Evolutionary conservation across 257 asterid species (phyloP).

Genomic region (Forsythia suspensa): DNA sequence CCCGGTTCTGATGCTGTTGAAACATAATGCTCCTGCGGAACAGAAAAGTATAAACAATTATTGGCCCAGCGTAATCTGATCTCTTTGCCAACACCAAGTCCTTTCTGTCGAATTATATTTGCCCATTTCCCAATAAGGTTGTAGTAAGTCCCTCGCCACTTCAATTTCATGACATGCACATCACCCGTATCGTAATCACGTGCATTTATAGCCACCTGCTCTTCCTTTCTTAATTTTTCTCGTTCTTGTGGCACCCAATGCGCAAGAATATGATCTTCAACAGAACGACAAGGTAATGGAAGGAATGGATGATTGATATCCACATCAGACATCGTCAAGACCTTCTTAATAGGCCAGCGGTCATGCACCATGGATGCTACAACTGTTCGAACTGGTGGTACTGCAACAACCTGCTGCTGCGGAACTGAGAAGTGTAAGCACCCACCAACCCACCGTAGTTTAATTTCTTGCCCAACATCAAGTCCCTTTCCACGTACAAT

Average conservation of each 20-base stretch:
- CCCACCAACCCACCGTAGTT: slow-evolving; percentile 46
- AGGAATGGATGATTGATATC: slow-evolving; percentile 57
- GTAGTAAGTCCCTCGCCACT: slow-evolving; percentile 48
- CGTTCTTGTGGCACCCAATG: slow-evolving; percentile 46
- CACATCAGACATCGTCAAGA: slow-evolving; percentile 46
- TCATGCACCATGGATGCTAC: slow-evolving; percentile 38
- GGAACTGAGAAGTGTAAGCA: slow-evolving; percentile 57
- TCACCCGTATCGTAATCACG: slow-evolving; percentile 53
- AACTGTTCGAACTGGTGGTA: slow-evolving; percentile 38
- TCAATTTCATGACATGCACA: slow-evolving; percentile 43
- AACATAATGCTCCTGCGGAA: slow-evolving; percentile 40
- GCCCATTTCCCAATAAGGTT: slow-evolving; percentile 61
- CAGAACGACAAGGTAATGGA: slow-evolving; percentile 52
- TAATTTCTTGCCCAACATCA: slow-evolving; percentile 51
- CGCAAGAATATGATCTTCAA: slow-evolving; percentile 50
- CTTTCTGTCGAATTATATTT: slow-evolving; percentile 46
- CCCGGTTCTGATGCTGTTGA: slow-evolving; percentile 37
- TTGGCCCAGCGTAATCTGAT: slow-evolving; percentile 48
- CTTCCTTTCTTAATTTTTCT: slow-evolving; percentile 47
- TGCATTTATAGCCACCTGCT: slow-evolving; percentile 46
- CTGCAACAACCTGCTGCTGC: slow-evolving; percentile 36
- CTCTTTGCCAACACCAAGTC: slow-evolving; percentile 56
- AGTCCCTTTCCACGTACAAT: slow-evolving; percentile 51
- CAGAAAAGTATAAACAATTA: slow-evolving; percentile 50
- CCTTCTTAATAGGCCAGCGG: slow-evolving; percentile 57